Evolutionary conservation across 1,139 yeast genomes (phyloP).

Genomic region (Debaryomyces singareniensis): DNA sequence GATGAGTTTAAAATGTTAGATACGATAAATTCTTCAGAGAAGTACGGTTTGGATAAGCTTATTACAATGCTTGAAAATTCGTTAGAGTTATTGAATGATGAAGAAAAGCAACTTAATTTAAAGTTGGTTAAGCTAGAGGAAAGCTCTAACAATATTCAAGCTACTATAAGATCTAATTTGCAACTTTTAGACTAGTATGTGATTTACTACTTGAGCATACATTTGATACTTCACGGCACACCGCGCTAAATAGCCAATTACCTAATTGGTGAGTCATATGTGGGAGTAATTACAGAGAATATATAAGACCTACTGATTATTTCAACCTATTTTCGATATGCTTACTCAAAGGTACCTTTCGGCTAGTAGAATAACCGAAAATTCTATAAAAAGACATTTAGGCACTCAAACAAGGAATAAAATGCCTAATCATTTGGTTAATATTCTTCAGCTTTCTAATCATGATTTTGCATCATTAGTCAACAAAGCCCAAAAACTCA

Average conservation of each 20-base stretch:
- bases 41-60: not conserved
- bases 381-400: no score
- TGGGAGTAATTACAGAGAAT: no score
- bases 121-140: not conserved
- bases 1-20: conserved; percentile 2
- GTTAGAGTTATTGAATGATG: not conserved
- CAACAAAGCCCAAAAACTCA: conserved; percentile 58
- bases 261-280: conserved; percentile 18
- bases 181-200: no score
- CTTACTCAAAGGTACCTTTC: no score
- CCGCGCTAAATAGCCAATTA: conserved; percentile 17
- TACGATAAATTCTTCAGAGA: not conserved
- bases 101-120: not conserved
- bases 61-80: not conserved
- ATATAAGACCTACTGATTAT: no score
- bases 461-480: conserved; percentile 66
- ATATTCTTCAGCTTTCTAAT: conserved; percentile 68
- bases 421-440: conserved; percentile 78
- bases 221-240: no score
- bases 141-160: no score
- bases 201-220: no score
- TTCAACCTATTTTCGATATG: no score
- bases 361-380: no score
- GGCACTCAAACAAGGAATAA: no score
- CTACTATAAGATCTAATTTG: no score